Conservation (phyloP, 2,329 filamentous ascomycete species). For the Zymoseptoria pseudotritici region DNA sequence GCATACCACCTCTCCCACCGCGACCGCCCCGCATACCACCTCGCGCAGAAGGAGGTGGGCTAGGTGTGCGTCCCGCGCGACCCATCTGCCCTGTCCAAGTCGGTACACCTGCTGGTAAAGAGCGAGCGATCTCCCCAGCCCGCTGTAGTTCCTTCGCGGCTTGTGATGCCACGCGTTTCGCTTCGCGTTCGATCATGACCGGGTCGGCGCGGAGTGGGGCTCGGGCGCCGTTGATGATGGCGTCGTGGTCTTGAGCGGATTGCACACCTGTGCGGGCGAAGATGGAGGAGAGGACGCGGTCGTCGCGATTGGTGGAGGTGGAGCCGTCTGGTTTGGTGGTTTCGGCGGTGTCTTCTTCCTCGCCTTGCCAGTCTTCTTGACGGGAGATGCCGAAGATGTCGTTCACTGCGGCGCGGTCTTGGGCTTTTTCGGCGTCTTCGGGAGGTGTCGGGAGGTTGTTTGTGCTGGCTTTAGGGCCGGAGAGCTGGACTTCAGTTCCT, state of each 20-base stretch:
- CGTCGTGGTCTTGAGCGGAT: conserved; percentile 86
- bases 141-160: conserved; percentile 70
- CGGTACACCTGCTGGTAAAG: conserved; percentile 71
- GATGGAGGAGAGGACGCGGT: conserved; percentile 78
- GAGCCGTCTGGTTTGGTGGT: conserved; percentile 11
- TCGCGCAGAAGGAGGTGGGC: conserved; percentile 42
- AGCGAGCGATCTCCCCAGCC: conserved; percentile 63
- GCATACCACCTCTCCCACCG: conserved; percentile 19
- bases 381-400: conserved; percentile 37
- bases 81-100: conserved; percentile 91
- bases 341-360: conserved; percentile 20
- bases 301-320: conserved; percentile 43
- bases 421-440: conserved; percentile 17
- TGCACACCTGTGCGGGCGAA: conserved; percentile 82
- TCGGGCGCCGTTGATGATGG: conserved; percentile 72
- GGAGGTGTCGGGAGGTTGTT: conserved; percentile 23
- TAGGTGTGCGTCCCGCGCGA: conserved; percentile 62
- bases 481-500: conserved; percentile 69
- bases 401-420: conserved; percentile 15
- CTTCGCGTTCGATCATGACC: conserved; percentile 72
- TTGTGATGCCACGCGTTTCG: conserved; percentile 67
- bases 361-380: conserved; percentile 36
- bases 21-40: conserved; percentile 34
- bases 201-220: conserved; percentile 62
- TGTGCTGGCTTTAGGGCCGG: conserved; percentile 28